Base-by-base conservation (phyloP, 208 protist species). In the Porcisia deanei region DNA sequence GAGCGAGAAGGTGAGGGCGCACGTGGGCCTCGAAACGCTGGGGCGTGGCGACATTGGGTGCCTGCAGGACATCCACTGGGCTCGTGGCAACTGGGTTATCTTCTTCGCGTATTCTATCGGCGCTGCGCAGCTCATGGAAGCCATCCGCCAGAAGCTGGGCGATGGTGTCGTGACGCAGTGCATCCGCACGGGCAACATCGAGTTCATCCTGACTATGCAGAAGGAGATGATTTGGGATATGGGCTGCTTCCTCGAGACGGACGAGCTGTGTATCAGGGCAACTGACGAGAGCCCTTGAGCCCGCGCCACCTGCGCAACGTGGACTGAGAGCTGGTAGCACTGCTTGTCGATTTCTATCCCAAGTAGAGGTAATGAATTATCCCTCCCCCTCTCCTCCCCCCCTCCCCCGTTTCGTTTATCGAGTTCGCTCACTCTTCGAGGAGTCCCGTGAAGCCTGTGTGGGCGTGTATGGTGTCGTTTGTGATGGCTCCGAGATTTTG, bases 31-130 rank as follows among this genome's bases (percentile, higher is more conserved):
- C 18, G 85, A 93, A 47, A 94, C 93, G 75, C 75, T 88, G 22
- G 88, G 85, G 12, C 92, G 94, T 71, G 85, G 92, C 66, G 82
- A 89, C 65, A 39, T 90, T 14, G 92, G 94, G 8, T 94, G 88
- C 73, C 78, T 97, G 57, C 93, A 98, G 80, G 93, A 97, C 77
- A 85, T 96, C n/a, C 92, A 96, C 83, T 97, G 95, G 91, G 55
- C 82, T 12, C 30, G 30, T 8, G 86, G 85, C 16, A 30, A 64
- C 25, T 88, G 91, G 45, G 91, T 86, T 3, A 93, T 92, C 81
- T 98, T 97, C 85, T 92, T 91, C 0, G 90, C 88, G 0, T 98
- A 98, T 77, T 65, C 89, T 22, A 93, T 96, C 73, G 70, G 88
- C 22, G 82, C 92, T 14, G 92, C 90, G 54, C 93, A 97, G 80